Conservation (phyloP, 495 filamentous ascomycete genomes). For the Penicillium coprophilum region DNA sequence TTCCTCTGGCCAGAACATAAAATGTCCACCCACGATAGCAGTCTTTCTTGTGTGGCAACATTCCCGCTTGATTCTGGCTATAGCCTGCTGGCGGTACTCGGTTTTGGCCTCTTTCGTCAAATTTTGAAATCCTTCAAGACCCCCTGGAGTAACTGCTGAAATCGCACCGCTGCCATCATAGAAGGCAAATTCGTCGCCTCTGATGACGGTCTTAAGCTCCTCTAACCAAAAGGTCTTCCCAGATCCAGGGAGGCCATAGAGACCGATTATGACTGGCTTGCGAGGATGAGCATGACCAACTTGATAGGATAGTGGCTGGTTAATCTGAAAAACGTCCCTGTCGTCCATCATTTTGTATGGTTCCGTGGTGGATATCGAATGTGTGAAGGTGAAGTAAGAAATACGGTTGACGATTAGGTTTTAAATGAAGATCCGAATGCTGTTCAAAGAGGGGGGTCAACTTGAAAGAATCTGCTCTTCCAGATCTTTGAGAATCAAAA, state of each 20-base stretch:
- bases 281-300: too few species aligned
- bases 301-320: too few species aligned
- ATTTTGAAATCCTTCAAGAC: slow-evolving; percentile 52
- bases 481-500: too few species aligned
- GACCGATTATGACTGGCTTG: slow-evolving; percentile 51
- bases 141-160: slow-evolving; percentile 45
- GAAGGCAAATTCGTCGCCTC: slow-evolving; percentile 42
- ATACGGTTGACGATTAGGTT: too few species aligned
- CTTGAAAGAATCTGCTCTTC: too few species aligned
- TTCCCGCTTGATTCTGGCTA: slow-evolving; percentile 44
- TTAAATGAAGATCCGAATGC: too few species aligned
- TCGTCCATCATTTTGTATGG: background rate
- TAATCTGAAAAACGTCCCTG: too few species aligned
- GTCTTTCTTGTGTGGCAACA: slow-evolving; percentile 36
- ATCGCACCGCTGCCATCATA: slow-evolving; percentile 58
- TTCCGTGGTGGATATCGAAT: background rate
- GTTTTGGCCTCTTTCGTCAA: slow-evolving; percentile 42
- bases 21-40: slow-evolving; percentile 60
- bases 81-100: slow-evolving; percentile 47
- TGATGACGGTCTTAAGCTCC: slow-evolving; percentile 39
- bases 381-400: too few species aligned
- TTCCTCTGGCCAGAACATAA: slow-evolving; percentile 57
- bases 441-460: background rate
- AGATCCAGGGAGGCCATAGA: slow-evolving; percentile 63
- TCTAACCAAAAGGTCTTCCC: slow-evolving; percentile 56